phyloP scores from a whole-genome alignment of 768 basidiomycete species.

The Mycena galopus region DNA sequence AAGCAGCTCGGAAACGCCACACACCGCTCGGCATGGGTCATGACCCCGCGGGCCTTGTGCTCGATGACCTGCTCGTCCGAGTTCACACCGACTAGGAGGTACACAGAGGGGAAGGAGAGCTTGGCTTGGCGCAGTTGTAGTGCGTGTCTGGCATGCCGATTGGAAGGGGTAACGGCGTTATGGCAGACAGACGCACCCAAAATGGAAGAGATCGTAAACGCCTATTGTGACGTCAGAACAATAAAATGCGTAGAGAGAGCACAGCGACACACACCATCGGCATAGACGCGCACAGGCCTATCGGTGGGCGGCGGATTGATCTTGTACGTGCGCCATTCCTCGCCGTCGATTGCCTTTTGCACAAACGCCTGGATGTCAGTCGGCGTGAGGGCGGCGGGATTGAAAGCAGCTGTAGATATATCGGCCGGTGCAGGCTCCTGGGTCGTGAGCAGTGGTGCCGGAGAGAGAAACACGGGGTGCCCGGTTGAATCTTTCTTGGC shows the following conservation, averaged over 20 bases:
- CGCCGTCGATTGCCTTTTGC: slow-evolving; percentile 80
- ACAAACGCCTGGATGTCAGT: slow-evolving; percentile 89
- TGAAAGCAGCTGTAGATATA: slow-evolving; percentile 58
- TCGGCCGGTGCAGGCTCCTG: slow-evolving; percentile 58
- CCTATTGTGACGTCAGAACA: slow-evolving; percentile 58
- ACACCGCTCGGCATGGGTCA: slow-evolving; percentile 90
- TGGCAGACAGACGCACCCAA: slow-evolving; percentile 69
- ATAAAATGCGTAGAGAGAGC: slow-evolving; percentile 5
- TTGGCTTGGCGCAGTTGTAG: slow-evolving; percentile 97
- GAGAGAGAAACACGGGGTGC: slow-evolving; percentile 27
- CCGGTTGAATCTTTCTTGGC: slow-evolving; percentile 25
- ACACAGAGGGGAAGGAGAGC: slow-evolving; percentile 89
- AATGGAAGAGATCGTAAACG: slow-evolving; percentile 98
- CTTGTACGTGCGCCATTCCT: slow-evolving; percentile 75
- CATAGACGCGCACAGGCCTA: slow-evolving; percentile 90
- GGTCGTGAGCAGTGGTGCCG: slow-evolving; percentile 13
- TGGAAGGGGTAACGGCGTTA: slow-evolving; percentile 1
- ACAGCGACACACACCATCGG: slow-evolving; percentile 76
- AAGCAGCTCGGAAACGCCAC: slow-evolving; percentile 33
- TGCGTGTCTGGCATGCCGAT: slow-evolving; percentile 74
- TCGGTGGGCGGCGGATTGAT: slow-evolving; percentile 88
- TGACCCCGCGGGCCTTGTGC: slow-evolving; percentile 87
- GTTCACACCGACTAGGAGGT: slow-evolving; percentile 94
- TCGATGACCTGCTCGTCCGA: slow-evolving; percentile 85
- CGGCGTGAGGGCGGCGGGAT: slow-evolving; percentile 75